Evolutionary conservation across 169 alveolate species (phyloP).

Genomic region (Babesia ovis): DNA sequence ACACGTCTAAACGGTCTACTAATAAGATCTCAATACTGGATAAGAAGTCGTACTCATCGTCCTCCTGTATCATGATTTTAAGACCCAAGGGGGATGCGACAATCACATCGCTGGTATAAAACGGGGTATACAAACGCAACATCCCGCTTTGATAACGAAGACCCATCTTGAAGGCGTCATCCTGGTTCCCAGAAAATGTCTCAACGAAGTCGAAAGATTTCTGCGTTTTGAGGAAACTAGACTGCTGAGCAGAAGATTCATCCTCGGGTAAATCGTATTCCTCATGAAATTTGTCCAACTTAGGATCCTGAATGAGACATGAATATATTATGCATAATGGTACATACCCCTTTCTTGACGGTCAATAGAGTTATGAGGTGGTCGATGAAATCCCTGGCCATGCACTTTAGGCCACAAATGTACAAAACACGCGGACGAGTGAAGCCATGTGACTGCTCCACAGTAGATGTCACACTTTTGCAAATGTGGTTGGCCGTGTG

Average conservation of each 20-base stretch:
- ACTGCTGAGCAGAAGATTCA: slow-evolving; percentile 58
- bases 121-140: slow-evolving; percentile 80
- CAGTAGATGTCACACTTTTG: slow-evolving; percentile 23
- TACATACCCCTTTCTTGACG: slow-evolving; percentile 61
- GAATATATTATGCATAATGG: neutral
- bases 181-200: slow-evolving; percentile 77
- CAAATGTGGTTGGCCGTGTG: slow-evolving; percentile 56
- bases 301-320: slow-evolving; percentile 47
- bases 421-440: slow-evolving; percentile 82
- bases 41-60: slow-evolving; percentile 75
- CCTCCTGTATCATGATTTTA: slow-evolving; percentile 48
- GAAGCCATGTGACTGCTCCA: slow-evolving; percentile 78
- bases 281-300: slow-evolving; percentile 67
- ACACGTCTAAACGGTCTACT: slow-evolving; percentile 82
- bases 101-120: slow-evolving; percentile 82
- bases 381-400: slow-evolving; percentile 75
- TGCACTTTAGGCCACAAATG: slow-evolving; percentile 76
- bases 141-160: slow-evolving; percentile 76
- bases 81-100: slow-evolving; percentile 89
- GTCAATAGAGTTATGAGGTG: slow-evolving; percentile 67
- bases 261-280: slow-evolving; percentile 73
- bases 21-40: slow-evolving; percentile 85
- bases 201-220: slow-evolving; percentile 70
- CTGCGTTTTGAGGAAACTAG: slow-evolving; percentile 60
- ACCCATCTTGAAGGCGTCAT: slow-evolving; percentile 87